Evolutionary conservation across 208 protist genomes (phyloP).

Genomic region (Spongospora subterranea): DNA sequence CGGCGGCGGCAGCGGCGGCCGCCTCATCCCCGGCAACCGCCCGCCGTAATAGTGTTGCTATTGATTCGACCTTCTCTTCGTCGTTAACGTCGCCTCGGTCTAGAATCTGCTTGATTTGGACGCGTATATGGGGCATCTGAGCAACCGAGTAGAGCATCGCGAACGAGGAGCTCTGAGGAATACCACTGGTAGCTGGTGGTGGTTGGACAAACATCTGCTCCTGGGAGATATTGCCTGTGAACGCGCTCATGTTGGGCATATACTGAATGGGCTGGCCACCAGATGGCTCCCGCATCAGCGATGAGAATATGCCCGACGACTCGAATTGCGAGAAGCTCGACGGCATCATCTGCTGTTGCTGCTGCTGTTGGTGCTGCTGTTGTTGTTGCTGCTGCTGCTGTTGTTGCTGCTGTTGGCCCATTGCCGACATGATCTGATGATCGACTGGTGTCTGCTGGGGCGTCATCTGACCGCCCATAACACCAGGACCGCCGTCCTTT

Average conservation of each 20-base stretch:
- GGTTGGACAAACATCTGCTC: neutral
- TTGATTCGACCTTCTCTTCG: constrained; percentile 58
- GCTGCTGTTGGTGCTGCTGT: too few relatives aligned
- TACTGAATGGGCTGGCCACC: neutral
- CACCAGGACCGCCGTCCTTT: neutral
- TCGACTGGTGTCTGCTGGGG: too few relatives aligned
- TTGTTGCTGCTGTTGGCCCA: neutral
- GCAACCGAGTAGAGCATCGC: constrained; percentile 56
- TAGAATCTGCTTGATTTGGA: constrained; percentile 59
- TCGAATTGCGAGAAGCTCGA: neutral
- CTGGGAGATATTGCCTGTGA: neutral
- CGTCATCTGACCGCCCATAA: neutral
- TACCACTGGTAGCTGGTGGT: neutral
- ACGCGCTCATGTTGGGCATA: neutral
- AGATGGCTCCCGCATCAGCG: neutral
- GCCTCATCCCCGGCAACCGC: neutral
- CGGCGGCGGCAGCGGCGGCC: neutral
- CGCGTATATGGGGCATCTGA: constrained; percentile 57
- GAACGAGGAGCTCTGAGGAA: constrained; percentile 52
- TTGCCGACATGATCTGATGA: neutral
- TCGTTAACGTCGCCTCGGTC: constrained; percentile 51
- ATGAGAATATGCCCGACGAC: neutral
- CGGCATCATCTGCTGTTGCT: neutral
- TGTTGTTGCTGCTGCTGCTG: too few relatives aligned
- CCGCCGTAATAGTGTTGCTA: constrained; percentile 52